These are phyloP conservation scores for Cubamyces sp. DNA, from an alignment of 768 basidiomycete genomes.

Conservation along the genomic window DNA sequence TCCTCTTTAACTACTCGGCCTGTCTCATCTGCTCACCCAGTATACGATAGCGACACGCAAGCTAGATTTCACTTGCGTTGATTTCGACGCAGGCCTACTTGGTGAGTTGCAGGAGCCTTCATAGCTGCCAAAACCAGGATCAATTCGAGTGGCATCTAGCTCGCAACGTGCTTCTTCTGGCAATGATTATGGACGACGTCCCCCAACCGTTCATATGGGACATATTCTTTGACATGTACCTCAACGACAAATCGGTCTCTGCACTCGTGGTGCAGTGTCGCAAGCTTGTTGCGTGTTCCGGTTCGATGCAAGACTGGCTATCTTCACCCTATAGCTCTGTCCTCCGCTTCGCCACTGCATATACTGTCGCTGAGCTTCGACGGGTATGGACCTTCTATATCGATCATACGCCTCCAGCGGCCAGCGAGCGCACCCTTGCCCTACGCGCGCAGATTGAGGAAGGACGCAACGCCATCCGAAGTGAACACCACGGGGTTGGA, in stretches of 20 bases:
- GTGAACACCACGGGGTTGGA: neutral
- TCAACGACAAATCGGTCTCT: slow-evolving; percentile 7
- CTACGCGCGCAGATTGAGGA: neutral
- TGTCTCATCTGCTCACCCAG: too few species aligned
- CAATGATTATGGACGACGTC: slow-evolving; percentile 27
- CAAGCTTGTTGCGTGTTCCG: slow-evolving; percentile 10
- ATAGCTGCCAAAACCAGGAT: too few species aligned
- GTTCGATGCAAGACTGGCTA: slow-evolving; percentile 14
- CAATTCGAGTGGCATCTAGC: slow-evolving; percentile 7
- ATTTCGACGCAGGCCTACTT: slow-evolving; percentile 24
- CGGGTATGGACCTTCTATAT: slow-evolving; percentile 33
- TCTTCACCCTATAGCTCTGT: slow-evolving; percentile 8
- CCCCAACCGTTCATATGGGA: slow-evolving; percentile 9
- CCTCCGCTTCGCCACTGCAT: slow-evolving; percentile 5
- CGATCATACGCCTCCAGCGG: slow-evolving; percentile 26
- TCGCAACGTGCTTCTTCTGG: slow-evolving; percentile 22
- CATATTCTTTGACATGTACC: slow-evolving; percentile 23
- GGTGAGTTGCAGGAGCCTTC: slow-evolving; percentile 10
- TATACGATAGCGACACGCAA: neutral
- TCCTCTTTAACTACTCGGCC: neutral
- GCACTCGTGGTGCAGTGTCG: slow-evolving; percentile 13
- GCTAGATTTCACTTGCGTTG: slow-evolving; percentile 28
- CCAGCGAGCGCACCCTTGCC: slow-evolving; percentile 8
- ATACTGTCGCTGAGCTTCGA: slow-evolving; percentile 16
- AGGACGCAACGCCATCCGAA: slow-evolving; percentile 24